Base-by-base conservation (phyloP, 2,329 filamentous ascomycete genomes). In the Aspergillus versicolor region DNA sequence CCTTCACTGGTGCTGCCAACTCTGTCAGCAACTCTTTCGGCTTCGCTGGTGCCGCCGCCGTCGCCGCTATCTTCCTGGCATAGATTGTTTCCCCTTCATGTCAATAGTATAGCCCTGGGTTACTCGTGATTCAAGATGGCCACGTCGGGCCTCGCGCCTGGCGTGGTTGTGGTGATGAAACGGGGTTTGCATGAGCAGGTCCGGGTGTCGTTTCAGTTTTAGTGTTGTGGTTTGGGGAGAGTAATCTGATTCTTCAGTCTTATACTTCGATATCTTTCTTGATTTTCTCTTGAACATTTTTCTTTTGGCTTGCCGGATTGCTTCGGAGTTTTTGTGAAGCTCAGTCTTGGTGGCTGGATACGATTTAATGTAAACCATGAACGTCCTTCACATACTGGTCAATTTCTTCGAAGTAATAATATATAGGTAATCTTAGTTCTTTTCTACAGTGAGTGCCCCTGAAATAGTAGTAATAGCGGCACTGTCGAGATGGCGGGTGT, bases 31-130 rank as follows among this genome's bases (percentile, higher is more conserved):
- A 62, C 65, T 69, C 66, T 53, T 67, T 71, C 61, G 58, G 60
- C 53, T 63, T 70, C 58, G 69, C 67, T 57, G 69, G 69, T 64
- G 67, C 62, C 38, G 69, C 69, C 52, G 69, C 67, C 52, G 63
- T 62, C 32, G 67, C 67, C 42, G 69, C 68, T 60, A 60, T 70
- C 66, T 65, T 71, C 68, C 50, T 71, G 58, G 69, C 69, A 61
- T 71, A 71, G 62, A 69, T 69, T 63, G 65, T 57, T 46, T 56
- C 51, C 56, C 42, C 42, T 67, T 66, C 60, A 61, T 65, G 66
- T 68, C 59, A 61, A 66, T 67, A 67, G 61, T 67, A 57, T 67
- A 65, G 42, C 68, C 71, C 54, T 75, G 54, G 56, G 45, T 58
- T 47, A 51, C 56, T 59, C 45, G 32, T 53, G 57, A 54, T 41